These are phyloP conservation scores for Wickerhamiella galacta DNA, from an alignment of 805 yeast species.

Conservation along the genomic window DNA sequence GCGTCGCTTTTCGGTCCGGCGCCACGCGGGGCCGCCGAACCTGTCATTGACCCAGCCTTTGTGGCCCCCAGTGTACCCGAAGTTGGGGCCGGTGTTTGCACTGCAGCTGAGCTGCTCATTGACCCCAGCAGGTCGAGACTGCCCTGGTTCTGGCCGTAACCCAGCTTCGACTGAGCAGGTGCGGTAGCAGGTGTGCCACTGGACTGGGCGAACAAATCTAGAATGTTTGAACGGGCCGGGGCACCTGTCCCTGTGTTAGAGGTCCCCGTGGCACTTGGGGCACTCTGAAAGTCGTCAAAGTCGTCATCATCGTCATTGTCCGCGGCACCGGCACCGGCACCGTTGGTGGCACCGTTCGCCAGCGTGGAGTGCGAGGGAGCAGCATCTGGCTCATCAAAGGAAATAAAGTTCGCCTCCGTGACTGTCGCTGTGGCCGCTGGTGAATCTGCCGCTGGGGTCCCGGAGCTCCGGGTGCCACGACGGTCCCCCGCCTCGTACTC, in stretches of 20 bases:
- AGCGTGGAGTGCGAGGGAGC: not conserved
- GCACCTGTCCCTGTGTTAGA: slow-evolving; percentile 12
- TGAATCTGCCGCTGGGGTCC: too few relatives aligned
- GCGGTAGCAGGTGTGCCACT: too few relatives aligned
- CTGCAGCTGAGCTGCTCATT: too few relatives aligned
- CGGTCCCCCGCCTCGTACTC: slow-evolving; percentile 18
- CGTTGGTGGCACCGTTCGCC: not conserved
- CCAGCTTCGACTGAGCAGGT: too few relatives aligned
- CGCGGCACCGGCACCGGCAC: slow-evolving; percentile 1
- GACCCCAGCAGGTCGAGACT: too few relatives aligned
- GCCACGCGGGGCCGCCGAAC: slow-evolving; percentile 11
- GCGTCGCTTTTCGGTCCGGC: slow-evolving; percentile 20
- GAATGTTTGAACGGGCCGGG: slow-evolving; percentile 10
- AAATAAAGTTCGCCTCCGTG: not conserved
- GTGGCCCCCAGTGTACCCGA: too few relatives aligned
- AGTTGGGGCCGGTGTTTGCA: too few relatives aligned
- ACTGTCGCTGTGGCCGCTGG: not conserved
- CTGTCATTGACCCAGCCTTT: too few relatives aligned
- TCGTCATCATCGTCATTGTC: slow-evolving; percentile 29
- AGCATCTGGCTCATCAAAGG: not conserved
- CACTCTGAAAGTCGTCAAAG: slow-evolving; percentile 47
- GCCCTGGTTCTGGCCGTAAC: too few relatives aligned
- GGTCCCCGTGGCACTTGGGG: slow-evolving; percentile 28
- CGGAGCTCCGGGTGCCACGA: not conserved
- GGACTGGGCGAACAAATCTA: slow-evolving; percentile 14